Conservation (phyloP, 2,329 filamentous ascomycete genomes). For the Rosellinia necatrix region DNA sequence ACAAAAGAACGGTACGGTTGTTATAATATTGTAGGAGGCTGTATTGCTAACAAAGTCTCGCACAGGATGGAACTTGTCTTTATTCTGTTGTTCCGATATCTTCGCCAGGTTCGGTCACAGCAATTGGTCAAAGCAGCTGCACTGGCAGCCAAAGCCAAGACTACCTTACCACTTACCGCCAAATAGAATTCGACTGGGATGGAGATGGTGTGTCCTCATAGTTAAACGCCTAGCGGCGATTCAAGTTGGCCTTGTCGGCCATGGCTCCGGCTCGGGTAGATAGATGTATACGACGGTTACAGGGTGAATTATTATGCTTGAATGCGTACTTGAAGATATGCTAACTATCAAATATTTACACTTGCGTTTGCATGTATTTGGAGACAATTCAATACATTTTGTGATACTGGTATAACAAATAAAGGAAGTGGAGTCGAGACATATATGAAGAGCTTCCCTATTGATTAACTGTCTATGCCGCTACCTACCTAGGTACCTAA, state of each 20-base stretch:
- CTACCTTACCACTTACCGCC: conserved; percentile 41
- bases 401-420: neutral
- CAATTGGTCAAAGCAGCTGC: conserved; percentile 71
- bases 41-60: conserved; percentile 18
- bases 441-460: too few relatives aligned
- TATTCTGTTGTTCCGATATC: conserved; percentile 80
- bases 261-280: neutral
- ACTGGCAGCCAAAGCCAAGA: conserved; percentile 63
- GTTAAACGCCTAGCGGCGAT: neutral
- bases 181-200: conserved; percentile 42
- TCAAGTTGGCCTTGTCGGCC: neutral
- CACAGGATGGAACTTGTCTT: conserved; percentile 84
- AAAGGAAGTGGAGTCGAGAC: neutral
- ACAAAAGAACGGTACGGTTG: conserved; percentile 83
- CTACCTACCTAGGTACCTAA: too few relatives aligned
- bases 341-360: too few relatives aligned
- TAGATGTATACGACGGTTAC: neutral
- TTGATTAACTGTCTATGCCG: too few relatives aligned
- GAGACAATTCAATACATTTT: neutral
- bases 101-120: conserved; percentile 71
- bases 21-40: neutral
- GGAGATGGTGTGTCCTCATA: neutral
- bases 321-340: too few relatives aligned
- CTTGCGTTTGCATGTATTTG: conserved; percentile 10
- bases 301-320: conserved; percentile 7